phyloP scores from a whole-genome alignment of 495 filamentous ascomycete species.

The Annulohypoxylon moriforme region DNA sequence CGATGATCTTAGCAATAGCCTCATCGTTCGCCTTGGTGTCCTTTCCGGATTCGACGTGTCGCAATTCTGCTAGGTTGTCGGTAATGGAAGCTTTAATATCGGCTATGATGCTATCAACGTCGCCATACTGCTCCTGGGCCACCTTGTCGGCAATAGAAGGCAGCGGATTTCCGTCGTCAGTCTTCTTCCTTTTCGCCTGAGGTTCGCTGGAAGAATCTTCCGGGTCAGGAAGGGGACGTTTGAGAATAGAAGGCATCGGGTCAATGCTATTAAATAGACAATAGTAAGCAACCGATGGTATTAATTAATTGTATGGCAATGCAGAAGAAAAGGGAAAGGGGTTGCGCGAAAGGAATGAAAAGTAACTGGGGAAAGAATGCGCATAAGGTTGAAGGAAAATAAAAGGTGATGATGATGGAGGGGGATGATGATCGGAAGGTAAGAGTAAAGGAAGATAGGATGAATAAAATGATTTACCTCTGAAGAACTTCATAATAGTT shows the following conservation, averaged over 20 bases:
- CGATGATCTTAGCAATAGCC: constrained; percentile 50
- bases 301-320: constrained; percentile 12
- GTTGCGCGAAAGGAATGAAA: not conserved
- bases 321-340: not conserved
- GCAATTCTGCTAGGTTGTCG: constrained; percentile 55
- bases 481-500: constrained; percentile 58
- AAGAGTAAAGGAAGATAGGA: constrained; percentile 10
- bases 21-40: constrained; percentile 45
- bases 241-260: constrained; percentile 56
- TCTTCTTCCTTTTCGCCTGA: constrained; percentile 59
- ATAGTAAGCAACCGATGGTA: constrained; percentile 32
- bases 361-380: not conserved
- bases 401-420: not conserved
- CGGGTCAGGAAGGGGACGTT: constrained; percentile 54
- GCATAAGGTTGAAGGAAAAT: constrained; percentile 7
- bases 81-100: constrained; percentile 57
- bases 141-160: constrained; percentile 61
- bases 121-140: constrained; percentile 54
- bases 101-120: constrained; percentile 57
- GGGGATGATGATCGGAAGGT: not conserved
- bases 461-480: constrained; percentile 42
- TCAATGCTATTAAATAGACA: constrained; percentile 54
- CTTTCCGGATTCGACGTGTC: constrained; percentile 34
- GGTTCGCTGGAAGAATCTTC: constrained; percentile 53
- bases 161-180: constrained; percentile 47